phyloP scores from a whole-genome alignment of 306 rosid species.

The Cicer bijugum region DNA sequence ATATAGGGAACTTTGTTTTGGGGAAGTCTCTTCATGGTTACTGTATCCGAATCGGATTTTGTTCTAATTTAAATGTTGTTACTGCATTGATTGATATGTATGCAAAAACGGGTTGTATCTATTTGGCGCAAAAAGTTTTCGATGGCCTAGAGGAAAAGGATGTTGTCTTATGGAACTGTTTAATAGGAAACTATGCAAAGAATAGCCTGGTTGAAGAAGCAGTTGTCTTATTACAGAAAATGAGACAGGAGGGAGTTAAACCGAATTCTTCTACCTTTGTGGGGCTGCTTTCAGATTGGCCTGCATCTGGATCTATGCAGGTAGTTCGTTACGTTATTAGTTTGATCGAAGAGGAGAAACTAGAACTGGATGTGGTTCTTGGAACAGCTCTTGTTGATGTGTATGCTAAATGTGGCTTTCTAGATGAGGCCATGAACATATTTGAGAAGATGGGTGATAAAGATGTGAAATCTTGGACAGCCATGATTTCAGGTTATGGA shows the following conservation, averaged over 20 bases:
- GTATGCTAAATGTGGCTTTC: slow-evolving; percentile 74
- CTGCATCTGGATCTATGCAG: slow-evolving; percentile 56
- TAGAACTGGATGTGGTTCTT: slow-evolving; percentile 62
- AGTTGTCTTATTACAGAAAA: slow-evolving; percentile 48
- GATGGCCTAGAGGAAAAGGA: slow-evolving; percentile 59
- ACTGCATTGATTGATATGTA: slow-evolving; percentile 68
- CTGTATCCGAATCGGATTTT: slow-evolving; percentile 55
- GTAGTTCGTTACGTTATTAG: slow-evolving; percentile 47
- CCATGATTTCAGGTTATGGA: slow-evolving; percentile 72
- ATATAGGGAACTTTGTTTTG: slow-evolving; percentile 41
- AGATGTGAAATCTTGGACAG: slow-evolving; percentile 78
- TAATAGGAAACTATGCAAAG: slow-evolving; percentile 62
- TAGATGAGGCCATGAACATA: slow-evolving; percentile 58
- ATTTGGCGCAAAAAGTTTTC: slow-evolving; percentile 48
- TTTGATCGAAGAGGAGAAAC: slow-evolving; percentile 57
- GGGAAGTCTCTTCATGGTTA: slow-evolving; percentile 61
- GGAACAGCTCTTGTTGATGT: slow-evolving; percentile 74
- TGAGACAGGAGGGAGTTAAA: slow-evolving; percentile 56
- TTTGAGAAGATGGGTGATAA: slow-evolving; percentile 61
- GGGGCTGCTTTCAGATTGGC: slow-evolving; percentile 68
- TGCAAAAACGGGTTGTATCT: slow-evolving; percentile 53
- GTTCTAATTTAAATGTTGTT: slow-evolving; percentile 51
- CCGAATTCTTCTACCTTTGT: slow-evolving; percentile 67
- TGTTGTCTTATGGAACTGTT: slow-evolving; percentile 76
- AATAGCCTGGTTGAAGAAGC: slow-evolving; percentile 60